These are phyloP conservation scores for Avena atlantica DNA, from an alignment of 176 grass and related monocot genomes.

Conservation along the genomic window DNA sequence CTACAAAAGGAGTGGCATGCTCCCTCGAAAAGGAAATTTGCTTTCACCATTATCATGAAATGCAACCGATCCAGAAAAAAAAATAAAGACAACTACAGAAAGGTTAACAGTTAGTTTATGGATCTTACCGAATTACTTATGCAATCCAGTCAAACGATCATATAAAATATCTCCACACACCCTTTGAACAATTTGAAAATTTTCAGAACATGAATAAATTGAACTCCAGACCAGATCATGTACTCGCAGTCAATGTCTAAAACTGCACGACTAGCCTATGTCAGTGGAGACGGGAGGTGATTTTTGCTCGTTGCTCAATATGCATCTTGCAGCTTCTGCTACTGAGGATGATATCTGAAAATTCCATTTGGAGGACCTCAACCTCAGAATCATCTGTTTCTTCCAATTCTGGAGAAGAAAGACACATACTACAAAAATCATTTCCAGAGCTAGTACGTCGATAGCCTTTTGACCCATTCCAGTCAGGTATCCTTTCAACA, in stretches of 20 bases:
- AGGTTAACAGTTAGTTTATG: constrained; percentile 2
- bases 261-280: constrained; percentile 1
- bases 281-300: neutral
- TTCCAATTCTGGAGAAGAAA: constrained; percentile 15
- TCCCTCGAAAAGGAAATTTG: neutral
- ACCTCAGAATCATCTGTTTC: constrained; percentile 48
- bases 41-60: neutral
- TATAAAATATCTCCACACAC: neutral
- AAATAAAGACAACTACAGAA: neutral
- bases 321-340: neutral
- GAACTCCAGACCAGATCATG: neutral
- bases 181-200: neutral
- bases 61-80: neutral
- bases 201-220: neutral
- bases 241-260: neutral
- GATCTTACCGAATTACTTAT: neutral
- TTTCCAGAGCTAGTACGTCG: constrained; percentile 40
- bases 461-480: constrained; percentile 29
- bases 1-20: neutral
- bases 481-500: constrained; percentile 24
- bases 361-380: constrained; percentile 43
- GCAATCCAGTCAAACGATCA: neutral
- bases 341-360: constrained; percentile 1
- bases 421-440: constrained; percentile 28
- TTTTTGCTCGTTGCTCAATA: neutral